Evolutionary conservation across 176 grass and related monocot genomes (phyloP).

Genomic region (Aegilops bicornis): DNA sequence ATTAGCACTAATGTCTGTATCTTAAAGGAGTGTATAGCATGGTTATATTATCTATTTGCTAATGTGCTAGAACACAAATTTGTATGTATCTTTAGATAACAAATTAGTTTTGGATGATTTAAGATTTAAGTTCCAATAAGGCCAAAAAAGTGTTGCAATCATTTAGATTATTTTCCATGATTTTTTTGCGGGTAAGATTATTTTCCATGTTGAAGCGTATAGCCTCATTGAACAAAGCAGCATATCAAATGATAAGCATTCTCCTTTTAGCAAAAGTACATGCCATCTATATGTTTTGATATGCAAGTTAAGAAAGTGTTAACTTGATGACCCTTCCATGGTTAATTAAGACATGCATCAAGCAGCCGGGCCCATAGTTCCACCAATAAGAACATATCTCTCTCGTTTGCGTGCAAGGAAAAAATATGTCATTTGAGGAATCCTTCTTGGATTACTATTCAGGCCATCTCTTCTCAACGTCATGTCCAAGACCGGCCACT

Average conservation of each 20-base stretch:
- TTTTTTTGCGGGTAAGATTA: neutral
- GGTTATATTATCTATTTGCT: neutral
- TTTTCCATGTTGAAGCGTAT: neutral
- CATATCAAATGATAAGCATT: neutral
- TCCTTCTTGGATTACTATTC: conserved; percentile 1
- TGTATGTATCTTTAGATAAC: neutral
- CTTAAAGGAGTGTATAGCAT: neutral
- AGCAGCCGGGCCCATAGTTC: neutral
- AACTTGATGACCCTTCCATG: neutral
- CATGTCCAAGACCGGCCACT: conserved; percentile 35
- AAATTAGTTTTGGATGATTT: neutral
- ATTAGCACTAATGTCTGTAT: no score
- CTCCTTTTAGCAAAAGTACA: neutral
- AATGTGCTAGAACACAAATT: neutral
- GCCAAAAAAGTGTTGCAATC: neutral
- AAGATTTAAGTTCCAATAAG: neutral
- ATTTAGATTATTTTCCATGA: neutral
- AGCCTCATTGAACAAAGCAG: no score
- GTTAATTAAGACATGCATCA: neutral
- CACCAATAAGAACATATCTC: neutral
- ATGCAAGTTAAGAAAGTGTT: neutral
- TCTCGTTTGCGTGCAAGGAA: neutral
- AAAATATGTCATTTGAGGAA: neutral
- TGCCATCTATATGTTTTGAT: neutral
- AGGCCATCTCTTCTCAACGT: conserved; percentile 4